Conservation (phyloP, 2,329 filamentous ascomycete species). For the Gaeumannomyces sp. region DNA sequence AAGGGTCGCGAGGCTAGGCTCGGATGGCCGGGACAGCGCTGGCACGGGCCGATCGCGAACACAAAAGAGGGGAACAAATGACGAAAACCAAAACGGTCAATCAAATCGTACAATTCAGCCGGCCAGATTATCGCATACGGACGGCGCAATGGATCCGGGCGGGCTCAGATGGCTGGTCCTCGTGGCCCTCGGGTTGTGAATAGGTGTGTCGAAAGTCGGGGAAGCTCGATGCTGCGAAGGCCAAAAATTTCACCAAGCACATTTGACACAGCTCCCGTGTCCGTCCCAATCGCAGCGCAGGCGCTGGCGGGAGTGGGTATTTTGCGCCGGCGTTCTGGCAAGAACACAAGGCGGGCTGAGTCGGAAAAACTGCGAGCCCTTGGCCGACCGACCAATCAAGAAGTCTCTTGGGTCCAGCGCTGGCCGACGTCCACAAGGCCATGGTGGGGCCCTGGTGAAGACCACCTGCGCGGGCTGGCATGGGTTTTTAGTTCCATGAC, state of each 20-base stretch:
- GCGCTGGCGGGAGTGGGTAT: background rate
- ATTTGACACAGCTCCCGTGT: background rate
- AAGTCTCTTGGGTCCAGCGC: background rate
- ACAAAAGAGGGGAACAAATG: constrained; percentile 1
- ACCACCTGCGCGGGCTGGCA: background rate
- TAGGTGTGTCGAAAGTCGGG: background rate
- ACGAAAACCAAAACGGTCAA: background rate
- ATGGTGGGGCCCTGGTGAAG: no score
- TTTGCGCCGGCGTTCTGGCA: background rate
- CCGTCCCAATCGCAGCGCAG: background rate
- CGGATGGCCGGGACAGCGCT: background rate
- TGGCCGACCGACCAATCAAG: background rate
- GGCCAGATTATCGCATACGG: background rate
- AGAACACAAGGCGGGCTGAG: background rate
- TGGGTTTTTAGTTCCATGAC: background rate
- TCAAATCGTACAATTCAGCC: background rate
- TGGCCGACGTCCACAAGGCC: no score
- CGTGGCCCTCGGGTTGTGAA: background rate
- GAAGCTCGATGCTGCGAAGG: background rate
- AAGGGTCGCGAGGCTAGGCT: background rate
- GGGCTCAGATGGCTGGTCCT: background rate
- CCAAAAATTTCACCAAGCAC: constrained; percentile 5
- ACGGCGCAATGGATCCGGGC: background rate
- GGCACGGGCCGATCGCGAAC: background rate
- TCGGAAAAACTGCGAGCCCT: background rate